phyloP scores from a whole-genome alignment of 2,329 filamentous ascomycete genomes.

The Pseudogymnoascus sp. region DNA sequence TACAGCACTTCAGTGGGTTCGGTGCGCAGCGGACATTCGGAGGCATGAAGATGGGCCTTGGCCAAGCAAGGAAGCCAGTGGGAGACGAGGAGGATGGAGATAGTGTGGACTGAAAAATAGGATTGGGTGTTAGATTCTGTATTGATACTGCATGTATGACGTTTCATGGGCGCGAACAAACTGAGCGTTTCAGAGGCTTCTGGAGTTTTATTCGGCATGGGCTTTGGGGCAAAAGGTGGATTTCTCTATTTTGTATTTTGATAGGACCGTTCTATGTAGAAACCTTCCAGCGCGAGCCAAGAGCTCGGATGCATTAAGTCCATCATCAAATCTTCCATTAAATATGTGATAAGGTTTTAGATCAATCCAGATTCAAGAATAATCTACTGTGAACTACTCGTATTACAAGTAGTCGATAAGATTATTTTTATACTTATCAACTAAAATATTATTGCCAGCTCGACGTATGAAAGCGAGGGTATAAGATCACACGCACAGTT shows the following conservation, averaged over 20 bases:
- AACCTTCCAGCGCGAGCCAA: background rate
- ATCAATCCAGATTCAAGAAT: background rate
- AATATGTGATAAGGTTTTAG: background rate
- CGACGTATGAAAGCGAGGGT: background rate
- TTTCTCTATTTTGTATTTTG: background rate
- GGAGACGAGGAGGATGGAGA: constrained; percentile 2
- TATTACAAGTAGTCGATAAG: no score
- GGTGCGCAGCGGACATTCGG: constrained; percentile 7
- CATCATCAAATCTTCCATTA: background rate
- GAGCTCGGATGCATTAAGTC: background rate
- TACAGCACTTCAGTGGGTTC: constrained; percentile 3
- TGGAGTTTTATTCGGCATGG: constrained; percentile 2
- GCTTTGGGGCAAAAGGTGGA: background rate
- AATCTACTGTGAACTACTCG: no score
- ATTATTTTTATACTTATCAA: no score
- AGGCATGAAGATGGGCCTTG: constrained; percentile 3
- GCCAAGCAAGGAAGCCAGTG: background rate
- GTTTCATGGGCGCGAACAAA: background rate
- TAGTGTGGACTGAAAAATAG: constrained; percentile 7
- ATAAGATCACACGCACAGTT: background rate
- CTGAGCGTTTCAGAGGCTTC: constrained; percentile 4
- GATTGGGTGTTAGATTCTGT: background rate
- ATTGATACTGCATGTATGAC: constrained; percentile 2
- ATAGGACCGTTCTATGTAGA: background rate
- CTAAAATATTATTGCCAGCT: background rate